A percentile compares a stretch with the other conserved stretches of the same genome.
Conservation (phyloP, 805 yeast species). For the Saccharomycopsis schoenii region DNA sequence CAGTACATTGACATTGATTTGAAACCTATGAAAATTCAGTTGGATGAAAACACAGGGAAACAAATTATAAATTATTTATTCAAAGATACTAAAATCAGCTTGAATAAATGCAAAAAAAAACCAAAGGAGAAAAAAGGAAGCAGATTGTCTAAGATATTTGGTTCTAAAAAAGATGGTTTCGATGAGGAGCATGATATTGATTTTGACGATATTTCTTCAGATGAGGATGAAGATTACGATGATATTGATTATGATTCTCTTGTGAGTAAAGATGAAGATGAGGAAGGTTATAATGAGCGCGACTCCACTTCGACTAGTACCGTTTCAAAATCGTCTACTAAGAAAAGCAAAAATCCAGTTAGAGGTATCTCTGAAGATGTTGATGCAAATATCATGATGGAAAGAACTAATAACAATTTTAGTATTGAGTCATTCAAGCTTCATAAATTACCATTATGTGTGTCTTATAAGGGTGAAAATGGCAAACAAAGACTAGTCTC, state of each 20-base stretch:
- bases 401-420: slow-evolving; percentile 62
- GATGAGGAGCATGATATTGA: slow-evolving; percentile 14
- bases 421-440: slow-evolving; percentile 53
- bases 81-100: slow-evolving; percentile 36
- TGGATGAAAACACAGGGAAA: slow-evolving; percentile 64
- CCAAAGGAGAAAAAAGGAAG: not conserved
- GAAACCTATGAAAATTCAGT: slow-evolving; percentile 58
- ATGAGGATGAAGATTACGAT: slow-evolving; percentile 17
- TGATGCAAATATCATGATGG: slow-evolving; percentile 55
- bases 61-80: slow-evolving; percentile 59
- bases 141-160: slow-evolving; percentile 12
- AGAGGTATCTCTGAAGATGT: slow-evolving; percentile 19
- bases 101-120: not conserved
- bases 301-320: not conserved
- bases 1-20: slow-evolving; percentile 49
- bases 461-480: slow-evolving; percentile 64
- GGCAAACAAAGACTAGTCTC: slow-evolving; percentile 62
- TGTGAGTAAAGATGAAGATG: not conserved
- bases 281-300: not conserved
- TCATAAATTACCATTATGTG: slow-evolving; percentile 41
- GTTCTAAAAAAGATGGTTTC: slow-evolving; percentile 14
- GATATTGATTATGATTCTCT: slow-evolving; percentile 11
- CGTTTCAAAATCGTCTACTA: not conserved
- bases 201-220: slow-evolving; percentile 3
- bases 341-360: not conserved